Evolutionary conservation across 225 moss, liverwort and hornwort species (phyloP).

Genomic region (Physcomitrium patens): DNA sequence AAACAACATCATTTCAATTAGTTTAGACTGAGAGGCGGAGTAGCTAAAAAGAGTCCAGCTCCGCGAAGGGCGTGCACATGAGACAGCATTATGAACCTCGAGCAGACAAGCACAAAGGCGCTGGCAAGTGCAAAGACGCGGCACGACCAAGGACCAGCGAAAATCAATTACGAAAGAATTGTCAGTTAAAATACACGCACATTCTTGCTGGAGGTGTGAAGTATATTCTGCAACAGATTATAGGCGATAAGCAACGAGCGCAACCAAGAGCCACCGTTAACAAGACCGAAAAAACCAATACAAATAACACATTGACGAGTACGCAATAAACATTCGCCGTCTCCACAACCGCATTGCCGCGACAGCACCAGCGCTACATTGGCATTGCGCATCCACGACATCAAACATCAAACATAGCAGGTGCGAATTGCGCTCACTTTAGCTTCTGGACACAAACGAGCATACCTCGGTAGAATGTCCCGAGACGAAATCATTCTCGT

Average conservation of each 20-base stretch:
- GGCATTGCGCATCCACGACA: neutral
- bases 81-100: neutral
- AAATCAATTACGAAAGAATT: neutral
- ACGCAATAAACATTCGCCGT: neutral
- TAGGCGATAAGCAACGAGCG: neutral
- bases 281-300: neutral
- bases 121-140: neutral
- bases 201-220: neutral
- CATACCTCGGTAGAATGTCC: constrained; percentile 12
- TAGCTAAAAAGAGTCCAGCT: constrained; percentile 2
- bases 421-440: neutral
- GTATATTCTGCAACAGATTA: neutral
- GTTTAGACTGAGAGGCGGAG: constrained; percentile 27
- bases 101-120: neutral
- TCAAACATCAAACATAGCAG: neutral
- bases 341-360: neutral
- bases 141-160: constrained; percentile 5
- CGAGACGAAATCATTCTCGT: neutral
- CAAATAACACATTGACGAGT: neutral
- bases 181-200: neutral
- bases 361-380: neutral
- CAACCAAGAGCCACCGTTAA: neutral
- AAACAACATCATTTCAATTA: neutral
- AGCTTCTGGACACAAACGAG: neutral
- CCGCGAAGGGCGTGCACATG: neutral